phyloP scores from a whole-genome alignment of 2,329 filamentous ascomycete genomes.

The Aspergillus amoenus region DNA sequence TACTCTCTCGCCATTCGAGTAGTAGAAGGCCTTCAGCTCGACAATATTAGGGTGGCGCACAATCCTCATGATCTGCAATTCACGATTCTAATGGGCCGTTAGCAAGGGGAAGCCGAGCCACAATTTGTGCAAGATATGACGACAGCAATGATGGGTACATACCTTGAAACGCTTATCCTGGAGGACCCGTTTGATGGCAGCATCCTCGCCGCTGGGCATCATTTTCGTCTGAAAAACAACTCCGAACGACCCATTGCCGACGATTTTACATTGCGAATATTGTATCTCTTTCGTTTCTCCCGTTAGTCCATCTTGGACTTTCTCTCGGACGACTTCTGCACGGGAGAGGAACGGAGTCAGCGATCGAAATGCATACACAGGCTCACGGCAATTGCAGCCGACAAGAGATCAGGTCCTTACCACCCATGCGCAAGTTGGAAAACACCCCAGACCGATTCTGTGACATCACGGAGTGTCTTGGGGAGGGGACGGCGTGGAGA shows the following conservation, averaged over 20 bases:
- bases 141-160: slow-evolving; percentile 19
- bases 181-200: slow-evolving; percentile 96
- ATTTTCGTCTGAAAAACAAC: slow-evolving; percentile 99
- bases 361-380: slow-evolving; percentile 11
- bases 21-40: slow-evolving; percentile 98
- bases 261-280: slow-evolving; percentile 99
- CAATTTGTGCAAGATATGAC: not conserved
- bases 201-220: slow-evolving; percentile 95
- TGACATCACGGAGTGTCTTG: slow-evolving; percentile 64
- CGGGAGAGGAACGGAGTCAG: slow-evolving; percentile 18
- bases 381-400: slow-evolving; percentile 21
- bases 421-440: slow-evolving; percentile 89
- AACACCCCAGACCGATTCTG: slow-evolving; percentile 90
- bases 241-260: slow-evolving; percentile 97
- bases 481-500: slow-evolving; percentile 19
- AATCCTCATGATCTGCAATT: slow-evolving; percentile 99
- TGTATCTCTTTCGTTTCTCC: slow-evolving; percentile 95
- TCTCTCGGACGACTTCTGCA: slow-evolving; percentile 94
- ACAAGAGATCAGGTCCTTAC: slow-evolving; percentile 57
- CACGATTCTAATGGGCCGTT: slow-evolving; percentile 72
- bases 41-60: slow-evolving; percentile 99
- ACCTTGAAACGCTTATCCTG: slow-evolving; percentile 99
- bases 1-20: slow-evolving; percentile 98
- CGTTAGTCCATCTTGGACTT: slow-evolving; percentile 96
- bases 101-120: slow-evolving; percentile 22